Base-by-base conservation (phyloP, 495 filamentous ascomycete species). In the Penicillium manginii region DNA sequence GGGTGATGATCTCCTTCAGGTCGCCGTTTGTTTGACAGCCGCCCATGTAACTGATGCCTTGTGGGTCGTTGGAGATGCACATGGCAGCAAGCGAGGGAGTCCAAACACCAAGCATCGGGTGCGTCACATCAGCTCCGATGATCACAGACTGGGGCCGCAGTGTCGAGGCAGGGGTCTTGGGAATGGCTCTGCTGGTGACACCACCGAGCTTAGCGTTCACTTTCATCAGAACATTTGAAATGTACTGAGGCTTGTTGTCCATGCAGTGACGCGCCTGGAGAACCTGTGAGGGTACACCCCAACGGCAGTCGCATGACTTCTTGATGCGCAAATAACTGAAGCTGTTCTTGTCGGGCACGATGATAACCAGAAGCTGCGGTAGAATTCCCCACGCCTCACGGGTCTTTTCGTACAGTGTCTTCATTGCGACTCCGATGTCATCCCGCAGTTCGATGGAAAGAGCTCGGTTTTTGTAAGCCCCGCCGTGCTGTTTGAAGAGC, bases 151-250 rank as follows among this genome's bases (percentile, higher is more conserved):
- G 76, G 1, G 69, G 69, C 2, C 62, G 67, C 49, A 87, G 81
- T 37, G 59, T 49, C 43, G 75, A 63, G 3, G 63, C 58, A 14
- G 60, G 52, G 1, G 69, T 58, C 35, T 65, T 70, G 1, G 78
- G 64, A 35, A 80, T 58, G n/a, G 76, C 76, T 14, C 75, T 66
- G 49, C 69, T 75, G 15, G 90, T 96, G 5, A 83, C 78, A 15
- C 94, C 94, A 33, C 94, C 94, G n/a, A 97, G 84, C 75, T 97
- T 98, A 15, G 90, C 88, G 64, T 98, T 97, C 55, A 98, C 82
- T 73, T 98, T 98, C 90, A 97, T 92, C 49, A 83, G 78, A 23
- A 97, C 89, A 65, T 97, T 97, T 2, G 89, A 93, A 58, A 85
- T 81, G 72, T 96, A 96, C 70, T 98, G 93, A 1, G 76, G 75